These are phyloP conservation scores for Fusarium nygamai DNA, from an alignment of 2,329 filamentous ascomycete species.

Conservation along the genomic window DNA sequence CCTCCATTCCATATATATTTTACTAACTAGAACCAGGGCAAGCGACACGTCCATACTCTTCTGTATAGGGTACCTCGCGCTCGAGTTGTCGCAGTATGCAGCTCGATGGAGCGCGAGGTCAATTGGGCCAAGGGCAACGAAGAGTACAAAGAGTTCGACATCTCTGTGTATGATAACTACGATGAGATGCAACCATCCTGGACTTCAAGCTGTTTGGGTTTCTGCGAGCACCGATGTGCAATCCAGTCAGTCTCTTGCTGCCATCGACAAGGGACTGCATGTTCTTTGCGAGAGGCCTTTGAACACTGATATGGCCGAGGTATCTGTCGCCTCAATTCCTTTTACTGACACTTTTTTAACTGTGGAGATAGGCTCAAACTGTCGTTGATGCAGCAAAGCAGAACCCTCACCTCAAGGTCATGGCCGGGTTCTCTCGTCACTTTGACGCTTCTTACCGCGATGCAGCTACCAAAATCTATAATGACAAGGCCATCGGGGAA, in stretches of 20 bases:
- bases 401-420: conserved; percentile 69
- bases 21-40: background rate
- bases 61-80: conserved; percentile 29
- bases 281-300: conserved; percentile 37
- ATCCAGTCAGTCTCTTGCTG: conserved; percentile 20
- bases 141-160: conserved; percentile 24
- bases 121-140: conserved; percentile 18
- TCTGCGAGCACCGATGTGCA: conserved; percentile 32
- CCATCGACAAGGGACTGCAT: conserved; percentile 22
- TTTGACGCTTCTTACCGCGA: conserved; percentile 74
- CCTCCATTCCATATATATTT: accelerated
- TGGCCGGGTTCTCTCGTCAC: conserved; percentile 53
- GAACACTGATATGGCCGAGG: conserved; percentile 57
- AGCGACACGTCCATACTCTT: conserved; percentile 24
- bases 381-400: conserved; percentile 66
- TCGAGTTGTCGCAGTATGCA: conserved; percentile 26
- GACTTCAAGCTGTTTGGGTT: conserved; percentile 29
- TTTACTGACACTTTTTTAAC: background rate
- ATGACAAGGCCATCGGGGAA: conserved; percentile 64
- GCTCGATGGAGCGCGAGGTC: conserved; percentile 9
- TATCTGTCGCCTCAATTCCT: conserved; percentile 44
- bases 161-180: conserved; percentile 23
- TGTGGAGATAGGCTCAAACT: conserved; percentile 58
- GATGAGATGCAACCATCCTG: conserved; percentile 27
- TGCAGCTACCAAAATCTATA: conserved; percentile 60